Conservation (phyloP, 805 yeast species). For the Candida schatavii region DNA sequence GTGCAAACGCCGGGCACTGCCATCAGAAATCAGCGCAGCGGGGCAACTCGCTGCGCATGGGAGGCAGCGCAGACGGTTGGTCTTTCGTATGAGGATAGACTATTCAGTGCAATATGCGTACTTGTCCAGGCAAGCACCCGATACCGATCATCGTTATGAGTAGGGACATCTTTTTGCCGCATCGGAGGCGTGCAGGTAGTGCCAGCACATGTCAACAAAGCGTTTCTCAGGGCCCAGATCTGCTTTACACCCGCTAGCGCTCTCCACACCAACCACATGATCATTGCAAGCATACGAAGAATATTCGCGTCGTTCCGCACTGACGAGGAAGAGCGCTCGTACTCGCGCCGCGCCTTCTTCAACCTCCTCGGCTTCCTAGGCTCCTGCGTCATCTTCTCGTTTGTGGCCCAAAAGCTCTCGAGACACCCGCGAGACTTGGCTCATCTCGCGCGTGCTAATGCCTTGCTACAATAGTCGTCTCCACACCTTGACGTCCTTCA, state of each 20-base stretch:
- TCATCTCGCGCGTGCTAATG: slow-evolving; percentile 26
- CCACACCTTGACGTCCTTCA: too few relatives aligned
- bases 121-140: slow-evolving; percentile 46
- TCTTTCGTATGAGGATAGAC: slow-evolving; percentile 33
- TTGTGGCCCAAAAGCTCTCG: slow-evolving; percentile 63
- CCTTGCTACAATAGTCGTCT: slow-evolving; percentile 11
- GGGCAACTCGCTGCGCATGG: slow-evolving; percentile 35
- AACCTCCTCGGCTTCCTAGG: slow-evolving; percentile 78
- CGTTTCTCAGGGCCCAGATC: too few relatives aligned
- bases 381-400: slow-evolving; percentile 75
- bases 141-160: slow-evolving; percentile 60
- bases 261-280: slow-evolving; percentile 44
- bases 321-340: slow-evolving; percentile 78
- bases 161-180: slow-evolving; percentile 20
- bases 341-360: slow-evolving; percentile 75
- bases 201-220: too few relatives aligned
- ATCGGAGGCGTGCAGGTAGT: too few relatives aligned
- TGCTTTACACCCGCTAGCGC: too few relatives aligned
- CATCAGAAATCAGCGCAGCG: slow-evolving; percentile 47
- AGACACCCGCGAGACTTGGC: slow-evolving; percentile 30
- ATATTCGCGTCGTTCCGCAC: slow-evolving; percentile 81
- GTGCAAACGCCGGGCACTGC: slow-evolving; percentile 58
- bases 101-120: slow-evolving; percentile 63
- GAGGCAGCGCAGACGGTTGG: slow-evolving; percentile 61
- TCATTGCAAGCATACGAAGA: slow-evolving; percentile 71